Base-by-base conservation (phyloP, 345 rosid genomes). In the Pistacia integerrima region DNA sequence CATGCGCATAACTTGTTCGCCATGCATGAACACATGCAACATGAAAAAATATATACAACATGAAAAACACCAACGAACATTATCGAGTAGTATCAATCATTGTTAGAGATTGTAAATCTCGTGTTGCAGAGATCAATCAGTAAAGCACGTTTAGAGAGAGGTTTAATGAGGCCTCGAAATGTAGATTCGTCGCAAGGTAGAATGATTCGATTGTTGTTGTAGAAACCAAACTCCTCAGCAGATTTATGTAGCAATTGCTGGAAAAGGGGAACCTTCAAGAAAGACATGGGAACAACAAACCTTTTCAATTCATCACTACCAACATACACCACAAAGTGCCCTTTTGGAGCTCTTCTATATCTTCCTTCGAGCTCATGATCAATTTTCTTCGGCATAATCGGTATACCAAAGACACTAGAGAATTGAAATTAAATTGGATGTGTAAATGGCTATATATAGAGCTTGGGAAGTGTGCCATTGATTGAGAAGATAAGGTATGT, bases 291-390 rank as follows among this genome's bases (percentile, higher is more conserved):
- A 28, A 80, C 68, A 0, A 78, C 79, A 64, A 66, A 71, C 77
- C 86, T 78, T 41, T 28, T 75, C 82, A 75, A 74, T 64, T 38
- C 41, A 38, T 78, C 76, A 30, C 17, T 52, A 10, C 84, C 86
- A 54, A 68, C 80, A 63, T 75, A 83, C 2, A 83, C 86, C 77
- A 75, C 84, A 64, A 83, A 83, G 63, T 83, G 84, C 14, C 86
- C 82, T 38, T 59, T 78, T 1, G 80, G 33, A 30, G 33, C 33
- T 30, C 33, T 30, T 30, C 2, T 30, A 30, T 2, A 30, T 30
- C 70, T 65, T 62, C 49, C 63, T 61, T 62, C 77, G 44, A 3
- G 55, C 30, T 63, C 82, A 4, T 30, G 33, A 30, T 12, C 44
- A 35, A 16, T 77, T 69, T 64, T 76, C 46, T 73, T 82, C 4